Percentiles rank a stretch among this genome's conserved stretches.
Conservation (phyloP, 192 early-diverging fungal genomes). For the Phycomyces nitens region DNA sequence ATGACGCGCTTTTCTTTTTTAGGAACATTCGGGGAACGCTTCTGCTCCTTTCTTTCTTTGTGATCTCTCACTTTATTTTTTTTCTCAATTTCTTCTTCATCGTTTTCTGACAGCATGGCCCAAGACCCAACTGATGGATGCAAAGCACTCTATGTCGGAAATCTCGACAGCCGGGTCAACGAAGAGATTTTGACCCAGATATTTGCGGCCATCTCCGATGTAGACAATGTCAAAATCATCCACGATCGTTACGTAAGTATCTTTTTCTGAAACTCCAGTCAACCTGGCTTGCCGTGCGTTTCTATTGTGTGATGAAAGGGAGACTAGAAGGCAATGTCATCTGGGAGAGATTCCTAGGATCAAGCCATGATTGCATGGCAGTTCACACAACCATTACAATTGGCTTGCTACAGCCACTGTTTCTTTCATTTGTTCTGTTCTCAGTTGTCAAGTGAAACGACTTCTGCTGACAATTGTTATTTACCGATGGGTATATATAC, state of each 20-base stretch:
- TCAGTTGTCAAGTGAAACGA: no score
- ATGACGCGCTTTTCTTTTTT: conserved; percentile 9
- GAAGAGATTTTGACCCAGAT: conserved; percentile 68
- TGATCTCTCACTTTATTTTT: conserved; percentile 16
- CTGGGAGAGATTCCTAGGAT: not conserved
- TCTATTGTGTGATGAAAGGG: not conserved
- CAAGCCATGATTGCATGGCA: no score
- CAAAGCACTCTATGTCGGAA: conserved; percentile 81
- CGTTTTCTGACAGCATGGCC: conserved; percentile 1
- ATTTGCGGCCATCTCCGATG: conserved; percentile 59
- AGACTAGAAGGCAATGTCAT: not conserved
- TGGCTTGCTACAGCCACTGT: no score
- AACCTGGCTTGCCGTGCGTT: not conserved
- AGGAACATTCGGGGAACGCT: not conserved
- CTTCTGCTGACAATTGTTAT: no score
- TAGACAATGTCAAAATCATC: conserved; percentile 74
- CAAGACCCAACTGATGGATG: conserved; percentile 16
- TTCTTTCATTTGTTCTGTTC: no score
- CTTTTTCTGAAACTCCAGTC: not conserved
- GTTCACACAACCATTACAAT: no score
- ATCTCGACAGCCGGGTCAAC: conserved; percentile 75
- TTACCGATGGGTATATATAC: no score
- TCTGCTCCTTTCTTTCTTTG: not conserved
- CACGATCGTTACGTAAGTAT: conserved; percentile 67
- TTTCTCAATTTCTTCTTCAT: conserved; percentile 6